These are phyloP conservation scores for Trapa bicornis DNA, from an alignment of 345 rosid species.

Conservation along the genomic window DNA sequence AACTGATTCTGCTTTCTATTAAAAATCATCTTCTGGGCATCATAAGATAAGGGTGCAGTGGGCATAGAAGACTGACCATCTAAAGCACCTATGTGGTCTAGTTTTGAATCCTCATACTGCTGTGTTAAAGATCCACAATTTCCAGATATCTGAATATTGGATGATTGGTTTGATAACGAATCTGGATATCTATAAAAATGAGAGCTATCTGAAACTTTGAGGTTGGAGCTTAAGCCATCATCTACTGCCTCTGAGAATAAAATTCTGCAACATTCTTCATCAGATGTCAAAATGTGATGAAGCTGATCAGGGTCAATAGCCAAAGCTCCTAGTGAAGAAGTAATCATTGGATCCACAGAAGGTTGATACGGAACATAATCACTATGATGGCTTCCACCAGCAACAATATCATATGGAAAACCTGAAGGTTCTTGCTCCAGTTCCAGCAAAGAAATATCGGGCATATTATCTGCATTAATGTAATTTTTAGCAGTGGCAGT, in stretches of 20 bases:
- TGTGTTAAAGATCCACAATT: slow-evolving; percentile 25
- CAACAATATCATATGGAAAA: slow-evolving; percentile 26
- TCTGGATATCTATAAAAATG: slow-evolving; percentile 25
- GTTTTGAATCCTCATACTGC: slow-evolving; percentile 28
- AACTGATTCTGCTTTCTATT: slow-evolving; percentile 32
- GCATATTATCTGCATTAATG: slow-evolving; percentile 35
- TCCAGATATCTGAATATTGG: slow-evolving; percentile 31
- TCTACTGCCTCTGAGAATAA: slow-evolving; percentile 52
- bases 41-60: slow-evolving; percentile 23
- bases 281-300: slow-evolving; percentile 55
- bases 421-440: slow-evolving; percentile 34
- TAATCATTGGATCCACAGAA: slow-evolving; percentile 28
- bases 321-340: slow-evolving; percentile 32
- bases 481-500: slow-evolving; percentile 29
- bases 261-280: slow-evolving; percentile 79
- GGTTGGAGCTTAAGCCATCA: slow-evolving; percentile 29
- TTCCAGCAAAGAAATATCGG: slow-evolving; percentile 37
- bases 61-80: slow-evolving; percentile 29
- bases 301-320: slow-evolving; percentile 23
- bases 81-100: slow-evolving; percentile 32
- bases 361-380: slow-evolving; percentile 30
- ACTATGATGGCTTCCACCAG: slow-evolving; percentile 32
- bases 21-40: slow-evolving; percentile 18
- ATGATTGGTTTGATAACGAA: slow-evolving; percentile 22
- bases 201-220: slow-evolving; percentile 25